Evolutionary conservation across 2,329 filamentous ascomycete genomes (phyloP).

Genomic region (Sclerotinia minor): DNA sequence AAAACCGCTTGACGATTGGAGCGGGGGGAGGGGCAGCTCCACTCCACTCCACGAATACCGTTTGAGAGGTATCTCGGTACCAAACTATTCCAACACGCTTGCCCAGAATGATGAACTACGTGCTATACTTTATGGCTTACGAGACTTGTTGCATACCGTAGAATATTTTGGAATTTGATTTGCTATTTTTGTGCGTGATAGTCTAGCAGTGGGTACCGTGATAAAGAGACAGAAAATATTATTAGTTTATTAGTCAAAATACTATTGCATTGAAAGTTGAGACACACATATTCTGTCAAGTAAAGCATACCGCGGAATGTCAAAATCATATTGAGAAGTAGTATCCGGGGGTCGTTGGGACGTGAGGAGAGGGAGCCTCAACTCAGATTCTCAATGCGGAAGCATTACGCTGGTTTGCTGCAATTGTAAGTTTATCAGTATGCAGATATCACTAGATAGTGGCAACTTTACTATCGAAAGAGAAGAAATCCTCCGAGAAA

Average conservation of each 20-base stretch:
- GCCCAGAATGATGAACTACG: slow-evolving; percentile 1
- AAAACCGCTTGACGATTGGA: slow-evolving; percentile 17
- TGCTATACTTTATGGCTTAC: slow-evolving; percentile 9
- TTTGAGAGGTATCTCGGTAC: slow-evolving; percentile 6
- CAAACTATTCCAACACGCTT: slow-evolving; percentile 1
- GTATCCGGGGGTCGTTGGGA: slow-evolving; percentile 2
- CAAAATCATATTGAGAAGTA: slow-evolving; percentile 4
- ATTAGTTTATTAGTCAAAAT: neutral
- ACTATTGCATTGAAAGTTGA: neutral
- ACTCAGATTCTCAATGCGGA: neutral
- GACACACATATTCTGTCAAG: slow-evolving; percentile 3
- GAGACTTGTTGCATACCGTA: neutral
- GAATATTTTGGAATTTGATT: neutral
- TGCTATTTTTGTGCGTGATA: neutral
- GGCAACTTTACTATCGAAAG: neutral
- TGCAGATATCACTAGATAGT: slow-evolving; percentile 17
- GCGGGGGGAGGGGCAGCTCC: slow-evolving; percentile 10
- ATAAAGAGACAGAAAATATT: slow-evolving; percentile 4
- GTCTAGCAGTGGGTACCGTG: neutral
- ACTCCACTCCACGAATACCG: slow-evolving; percentile 8
- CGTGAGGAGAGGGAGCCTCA: slow-evolving; percentile 14
- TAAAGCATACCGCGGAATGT: slow-evolving; percentile 3
- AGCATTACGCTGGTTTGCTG: neutral
- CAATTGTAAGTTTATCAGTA: neutral
- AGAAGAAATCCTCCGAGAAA: neutral